A percentile compares a stretch with the other conserved stretches of the same genome.
These are phyloP conservation scores for Naumovozyma baii DNA, from an alignment of 805 yeast species.

Conservation along the genomic window DNA sequence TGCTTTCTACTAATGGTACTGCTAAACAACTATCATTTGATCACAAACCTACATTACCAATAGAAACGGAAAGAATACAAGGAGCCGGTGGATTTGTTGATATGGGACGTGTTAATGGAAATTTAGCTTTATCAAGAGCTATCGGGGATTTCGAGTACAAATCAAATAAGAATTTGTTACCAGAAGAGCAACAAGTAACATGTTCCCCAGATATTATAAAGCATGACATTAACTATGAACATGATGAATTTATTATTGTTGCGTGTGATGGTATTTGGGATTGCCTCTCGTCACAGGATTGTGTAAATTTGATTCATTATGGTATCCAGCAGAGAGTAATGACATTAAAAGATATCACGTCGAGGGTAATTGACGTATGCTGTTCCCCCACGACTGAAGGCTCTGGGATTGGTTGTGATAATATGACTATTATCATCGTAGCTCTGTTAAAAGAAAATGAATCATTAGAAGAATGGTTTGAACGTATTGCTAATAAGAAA, in stretches of 20 bases:
- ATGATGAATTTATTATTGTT: slow-evolving; percentile 81
- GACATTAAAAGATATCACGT: slow-evolving; percentile 65
- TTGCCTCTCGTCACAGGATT: slow-evolving; percentile 86
- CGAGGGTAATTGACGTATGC: slow-evolving; percentile 86
- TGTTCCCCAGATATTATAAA: slow-evolving; percentile 84
- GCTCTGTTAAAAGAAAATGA: slow-evolving; percentile 53
- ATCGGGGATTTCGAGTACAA: slow-evolving; percentile 73
- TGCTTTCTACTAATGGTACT: slow-evolving; percentile 68
- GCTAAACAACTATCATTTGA: slow-evolving; percentile 78
- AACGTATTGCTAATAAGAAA: slow-evolving; percentile 41
- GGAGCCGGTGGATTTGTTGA: slow-evolving; percentile 99
- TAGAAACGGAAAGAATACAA: slow-evolving; percentile 80
- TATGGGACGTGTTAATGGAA: slow-evolving; percentile 92
- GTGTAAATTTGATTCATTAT: slow-evolving; percentile 85
- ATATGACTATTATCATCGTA: slow-evolving; percentile 87
- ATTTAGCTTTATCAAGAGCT: slow-evolving; percentile 87
- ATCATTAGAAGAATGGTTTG: slow-evolving; percentile 52
- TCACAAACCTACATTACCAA: slow-evolving; percentile 91
- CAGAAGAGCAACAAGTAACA: slow-evolving; percentile 94
- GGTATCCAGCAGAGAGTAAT: slow-evolving; percentile 62
- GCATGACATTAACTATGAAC: slow-evolving; percentile 50
- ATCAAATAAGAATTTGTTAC: slow-evolving; percentile 63
- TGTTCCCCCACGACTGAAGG: slow-evolving; percentile 90
- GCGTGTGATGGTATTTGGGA: slow-evolving; percentile 99
- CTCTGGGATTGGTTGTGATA: slow-evolving; percentile 94